Conservation (phyloP, 257 asterid species). For the Salvia hispanica region DNA sequence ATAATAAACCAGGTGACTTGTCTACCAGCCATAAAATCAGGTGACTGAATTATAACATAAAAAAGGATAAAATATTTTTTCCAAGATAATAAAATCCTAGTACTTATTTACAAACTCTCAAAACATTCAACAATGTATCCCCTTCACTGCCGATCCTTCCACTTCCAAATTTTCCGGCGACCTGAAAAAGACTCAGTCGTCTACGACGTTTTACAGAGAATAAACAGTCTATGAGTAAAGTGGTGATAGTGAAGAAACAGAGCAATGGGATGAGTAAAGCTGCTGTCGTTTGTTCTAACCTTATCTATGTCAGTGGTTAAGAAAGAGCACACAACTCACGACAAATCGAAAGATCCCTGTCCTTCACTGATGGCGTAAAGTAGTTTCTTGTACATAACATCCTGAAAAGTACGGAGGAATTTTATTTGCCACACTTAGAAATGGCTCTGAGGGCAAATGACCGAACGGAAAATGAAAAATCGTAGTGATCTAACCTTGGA, state of each 20-base stretch:
- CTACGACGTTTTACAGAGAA: neutral
- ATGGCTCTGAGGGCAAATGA: neutral
- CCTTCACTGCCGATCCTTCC: constrained; percentile 9
- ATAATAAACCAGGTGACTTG: constrained; percentile 6
- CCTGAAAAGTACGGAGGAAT: constrained; percentile 45
- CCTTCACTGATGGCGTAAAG: constrained; percentile 92
- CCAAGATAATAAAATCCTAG: constrained; percentile 1
- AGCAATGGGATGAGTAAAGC: neutral
- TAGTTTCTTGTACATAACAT: constrained; percentile 85
- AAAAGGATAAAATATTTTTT: constrained; percentile 13
- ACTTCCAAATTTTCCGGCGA: constrained; percentile 2
- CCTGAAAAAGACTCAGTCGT: constrained; percentile 5
- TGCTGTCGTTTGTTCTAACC: constrained; percentile 32
- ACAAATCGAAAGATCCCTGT: constrained; percentile 95
- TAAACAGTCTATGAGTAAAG: neutral
- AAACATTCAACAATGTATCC: neutral
- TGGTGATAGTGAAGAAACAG: neutral
- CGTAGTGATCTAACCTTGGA: constrained; percentile 59
- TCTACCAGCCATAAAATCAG: constrained; percentile 24
- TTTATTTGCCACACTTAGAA: neutral
- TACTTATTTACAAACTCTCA: constrained; percentile 28
- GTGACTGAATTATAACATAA: constrained; percentile 8
- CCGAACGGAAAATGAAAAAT: neutral
- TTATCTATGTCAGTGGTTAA: constrained; percentile 31
- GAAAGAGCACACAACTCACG: constrained; percentile 47